Evolutionary conservation across 1,139 yeast species (phyloP), one percentile per base, ranked within the genome.

Genomic region (Torulaspora pretoriensis): DNA sequence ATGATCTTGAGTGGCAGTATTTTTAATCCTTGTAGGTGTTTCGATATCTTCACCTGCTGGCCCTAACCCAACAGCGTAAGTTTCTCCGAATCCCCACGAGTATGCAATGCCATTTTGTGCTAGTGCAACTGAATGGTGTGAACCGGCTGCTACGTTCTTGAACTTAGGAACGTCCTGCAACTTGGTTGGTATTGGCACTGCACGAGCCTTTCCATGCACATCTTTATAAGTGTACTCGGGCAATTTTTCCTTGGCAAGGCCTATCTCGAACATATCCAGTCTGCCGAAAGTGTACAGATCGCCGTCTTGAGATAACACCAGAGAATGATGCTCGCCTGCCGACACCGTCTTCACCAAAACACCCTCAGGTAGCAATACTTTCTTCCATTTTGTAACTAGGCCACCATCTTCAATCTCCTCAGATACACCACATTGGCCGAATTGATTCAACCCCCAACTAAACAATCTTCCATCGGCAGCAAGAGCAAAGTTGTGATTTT

Each of bases 11-110:
- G 97, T 88, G 1, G 99, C 98, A 6, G 97, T 92, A 65, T 92
- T 92, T 53, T 81, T 80, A 57, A 92, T 87, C 63, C 92, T 76
- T 0, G 95, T 84, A 37, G 97, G 97, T 16, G 69, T 70, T 48
- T 83, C 96, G 38, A 89, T 82, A 63, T 90, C 97, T 39, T 86
- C 97, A 37, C 87, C 96, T 27, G 83, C 75, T 7, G 90, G 92
- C 8, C 98, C 98, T 48, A 89, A 80, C 3, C 99, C 99, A 27
- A 92, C 82, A 17, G 95, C 98, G 64, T 87, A 92, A 0, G 96
- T 89, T 54, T 90, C 97, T 38, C 94, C 97, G 63, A 90, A 92
- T 1, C 99, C 99, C 99, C 99, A 92, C 1, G 97, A 78, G 70
- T 82, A 92, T 0, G 81, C 86, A 47, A 85, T 70, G 4, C 99